Evolutionary conservation across 306 rosid species (phyloP).

Genomic region (Cucurbita moschata): DNA sequence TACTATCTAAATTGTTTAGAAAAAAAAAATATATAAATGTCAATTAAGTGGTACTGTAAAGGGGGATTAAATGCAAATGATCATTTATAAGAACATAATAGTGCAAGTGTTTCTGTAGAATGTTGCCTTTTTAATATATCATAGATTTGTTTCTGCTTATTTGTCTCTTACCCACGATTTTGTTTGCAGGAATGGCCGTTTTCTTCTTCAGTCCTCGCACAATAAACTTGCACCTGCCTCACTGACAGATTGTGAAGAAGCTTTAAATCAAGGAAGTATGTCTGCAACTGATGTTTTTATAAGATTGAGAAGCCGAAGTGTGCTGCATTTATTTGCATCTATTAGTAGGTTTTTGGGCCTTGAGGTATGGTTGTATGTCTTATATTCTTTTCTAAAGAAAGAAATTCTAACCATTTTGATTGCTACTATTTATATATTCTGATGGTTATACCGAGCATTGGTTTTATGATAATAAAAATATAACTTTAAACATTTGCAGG

Average conservation of each 20-base stretch:
- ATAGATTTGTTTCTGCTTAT: background rate
- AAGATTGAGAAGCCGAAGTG: conserved; percentile 81
- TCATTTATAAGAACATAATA: background rate
- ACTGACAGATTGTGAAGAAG: conserved; percentile 78
- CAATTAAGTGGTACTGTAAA: background rate
- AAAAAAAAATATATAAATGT: background rate
- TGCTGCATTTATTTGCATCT: conserved; percentile 85
- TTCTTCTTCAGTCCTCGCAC: conserved; percentile 75
- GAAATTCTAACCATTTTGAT: conserved; percentile 9
- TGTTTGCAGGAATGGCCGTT: conserved; percentile 74
- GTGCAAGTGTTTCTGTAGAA: background rate
- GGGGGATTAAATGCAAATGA: background rate
- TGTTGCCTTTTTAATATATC: background rate
- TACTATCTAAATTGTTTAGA: background rate
- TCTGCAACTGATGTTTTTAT: conserved; percentile 74
- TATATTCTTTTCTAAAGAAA: background rate
- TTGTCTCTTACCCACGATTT: conserved; percentile 12
- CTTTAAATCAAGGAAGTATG: conserved; percentile 82
- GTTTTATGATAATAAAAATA: background rate
- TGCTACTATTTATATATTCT: background rate
- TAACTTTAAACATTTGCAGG: conserved; percentile 32
- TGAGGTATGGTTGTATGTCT: conserved; percentile 41
- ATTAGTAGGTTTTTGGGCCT: conserved; percentile 83
- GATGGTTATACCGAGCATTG: conserved; percentile 7
- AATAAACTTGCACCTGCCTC: conserved; percentile 45